These are phyloP conservation scores for Theobroma grandiflorum DNA, from an alignment of 441 rosid species.

Conservation along the genomic window DNA sequence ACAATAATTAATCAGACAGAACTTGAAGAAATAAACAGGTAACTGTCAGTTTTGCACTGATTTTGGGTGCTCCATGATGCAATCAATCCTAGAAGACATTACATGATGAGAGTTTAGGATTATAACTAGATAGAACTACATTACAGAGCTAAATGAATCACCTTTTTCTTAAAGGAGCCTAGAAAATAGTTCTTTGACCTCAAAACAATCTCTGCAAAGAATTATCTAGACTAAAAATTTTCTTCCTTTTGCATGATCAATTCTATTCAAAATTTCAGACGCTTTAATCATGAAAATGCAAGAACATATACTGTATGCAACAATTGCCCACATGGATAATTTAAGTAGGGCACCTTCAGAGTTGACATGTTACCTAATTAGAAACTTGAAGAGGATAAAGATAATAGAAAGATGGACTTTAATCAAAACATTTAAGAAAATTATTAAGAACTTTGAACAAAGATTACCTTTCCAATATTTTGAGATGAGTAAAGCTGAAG, in stretches of 20 bases:
- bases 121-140: constrained; percentile 1
- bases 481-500: constrained; percentile 95
- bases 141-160: background rate
- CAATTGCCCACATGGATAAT: background rate
- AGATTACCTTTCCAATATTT: constrained; percentile 93
- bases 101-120: background rate
- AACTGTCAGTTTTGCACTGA: background rate
- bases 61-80: constrained; percentile 8
- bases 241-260: background rate
- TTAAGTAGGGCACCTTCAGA: background rate
- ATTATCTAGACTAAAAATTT: background rate
- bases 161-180: background rate
- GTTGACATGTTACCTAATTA: background rate
- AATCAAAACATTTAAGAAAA: background rate
- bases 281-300: background rate
- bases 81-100: constrained; percentile 17
- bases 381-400: constrained; percentile 11
- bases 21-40: background rate
- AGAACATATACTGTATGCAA: background rate
- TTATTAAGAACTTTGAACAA: constrained; percentile 11
- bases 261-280: background rate
- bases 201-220: background rate
- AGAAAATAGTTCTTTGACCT: constrained; percentile 13
- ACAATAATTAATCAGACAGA: constrained; percentile 13
- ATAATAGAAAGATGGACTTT: constrained; percentile 3